These are phyloP conservation scores for Niveomyces coronatus DNA, from an alignment of 2,329 filamentous ascomycete species.

Conservation along the genomic window DNA sequence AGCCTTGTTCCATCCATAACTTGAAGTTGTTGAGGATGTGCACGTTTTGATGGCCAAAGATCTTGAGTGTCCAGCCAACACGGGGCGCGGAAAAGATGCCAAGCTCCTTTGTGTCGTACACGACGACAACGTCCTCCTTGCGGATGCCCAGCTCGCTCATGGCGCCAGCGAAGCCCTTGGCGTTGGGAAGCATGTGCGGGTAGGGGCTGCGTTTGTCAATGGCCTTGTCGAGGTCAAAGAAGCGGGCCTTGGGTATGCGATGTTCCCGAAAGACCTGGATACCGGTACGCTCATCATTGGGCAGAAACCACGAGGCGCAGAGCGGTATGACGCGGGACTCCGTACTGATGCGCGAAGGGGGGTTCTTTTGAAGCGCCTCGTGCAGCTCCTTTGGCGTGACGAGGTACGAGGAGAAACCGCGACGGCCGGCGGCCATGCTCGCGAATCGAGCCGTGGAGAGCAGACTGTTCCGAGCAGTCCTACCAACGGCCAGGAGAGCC, in stretches of 20 bases:
- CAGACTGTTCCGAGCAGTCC: conserved; percentile 30
- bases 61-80: conserved; percentile 84
- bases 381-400: conserved; percentile 76
- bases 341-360: conserved; percentile 67
- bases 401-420: conserved; percentile 65
- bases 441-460: conserved; percentile 26
- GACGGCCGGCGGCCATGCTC: conserved; percentile 17
- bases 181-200: conserved; percentile 88
- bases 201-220: conserved; percentile 83
- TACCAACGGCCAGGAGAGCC: conserved; percentile 32
- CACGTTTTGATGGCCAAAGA: conserved; percentile 82
- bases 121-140: conserved; percentile 79
- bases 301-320: conserved; percentile 92
- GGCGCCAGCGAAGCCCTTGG: conserved; percentile 70
- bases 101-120: conserved; percentile 85
- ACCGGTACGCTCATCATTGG: conserved; percentile 78
- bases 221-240: conserved; percentile 92
- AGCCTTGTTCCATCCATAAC: conserved; percentile 78
- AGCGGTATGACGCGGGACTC: conserved; percentile 78
- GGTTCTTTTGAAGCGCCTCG: conserved; percentile 72
- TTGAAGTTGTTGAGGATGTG: conserved; percentile 94
- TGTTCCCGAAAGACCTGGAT: conserved; percentile 69
- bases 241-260: conserved; percentile 81
- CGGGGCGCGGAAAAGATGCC: conserved; percentile 92
- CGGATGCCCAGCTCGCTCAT: conserved; percentile 85